phyloP scores from a whole-genome alignment of 2,329 filamentous ascomycete genomes.

The Akanthomyces dipterigenus region DNA sequence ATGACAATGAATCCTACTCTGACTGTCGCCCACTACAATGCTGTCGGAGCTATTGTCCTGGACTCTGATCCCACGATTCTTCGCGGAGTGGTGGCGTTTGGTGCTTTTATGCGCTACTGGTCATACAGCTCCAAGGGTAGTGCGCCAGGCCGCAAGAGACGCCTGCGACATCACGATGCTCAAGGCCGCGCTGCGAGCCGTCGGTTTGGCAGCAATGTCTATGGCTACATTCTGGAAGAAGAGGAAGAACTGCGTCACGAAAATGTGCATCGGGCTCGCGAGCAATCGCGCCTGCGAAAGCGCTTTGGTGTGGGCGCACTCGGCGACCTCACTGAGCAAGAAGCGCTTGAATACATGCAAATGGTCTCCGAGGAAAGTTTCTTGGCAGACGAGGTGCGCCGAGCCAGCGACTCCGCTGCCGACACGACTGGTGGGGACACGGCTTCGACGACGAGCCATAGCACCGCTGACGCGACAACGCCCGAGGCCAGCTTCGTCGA shows the following conservation, averaged over 20 bases:
- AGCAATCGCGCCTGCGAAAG: conserved; percentile 63
- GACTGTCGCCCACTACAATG: conserved; percentile 67
- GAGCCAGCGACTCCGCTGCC: conserved; percentile 44
- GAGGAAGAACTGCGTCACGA: conserved; percentile 72
- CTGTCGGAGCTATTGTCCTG: conserved; percentile 75
- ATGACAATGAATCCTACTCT: conserved; percentile 48
- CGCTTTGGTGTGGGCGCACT: conserved; percentile 77
- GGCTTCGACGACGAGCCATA: conserved; percentile 34
- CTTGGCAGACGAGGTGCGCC: conserved; percentile 45
- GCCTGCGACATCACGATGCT: conserved; percentile 58
- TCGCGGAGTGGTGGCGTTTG: conserved; percentile 80
- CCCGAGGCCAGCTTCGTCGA: conserved; percentile 48
- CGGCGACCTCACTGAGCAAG: conserved; percentile 57
- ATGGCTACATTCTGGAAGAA: conserved; percentile 82
- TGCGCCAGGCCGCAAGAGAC: conserved; percentile 71
- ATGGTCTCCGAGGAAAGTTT: conserved; percentile 56
- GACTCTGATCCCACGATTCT: conserved; percentile 83
- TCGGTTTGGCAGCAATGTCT: conserved; percentile 59
- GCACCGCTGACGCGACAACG: conserved; percentile 43
- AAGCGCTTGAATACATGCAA: conserved; percentile 57
- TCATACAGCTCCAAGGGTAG: conserved; percentile 80
- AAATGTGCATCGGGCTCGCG: conserved; percentile 57
- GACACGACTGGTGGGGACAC: conserved; percentile 37
- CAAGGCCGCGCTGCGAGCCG: conserved; percentile 45
- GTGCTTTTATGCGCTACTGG: conserved; percentile 87